Percentiles rank a stretch among this genome's conserved stretches.
Evolutionary conservation across 2,329 filamentous ascomycete genomes (phyloP).

Genomic region (Microascus cirrosus): DNA sequence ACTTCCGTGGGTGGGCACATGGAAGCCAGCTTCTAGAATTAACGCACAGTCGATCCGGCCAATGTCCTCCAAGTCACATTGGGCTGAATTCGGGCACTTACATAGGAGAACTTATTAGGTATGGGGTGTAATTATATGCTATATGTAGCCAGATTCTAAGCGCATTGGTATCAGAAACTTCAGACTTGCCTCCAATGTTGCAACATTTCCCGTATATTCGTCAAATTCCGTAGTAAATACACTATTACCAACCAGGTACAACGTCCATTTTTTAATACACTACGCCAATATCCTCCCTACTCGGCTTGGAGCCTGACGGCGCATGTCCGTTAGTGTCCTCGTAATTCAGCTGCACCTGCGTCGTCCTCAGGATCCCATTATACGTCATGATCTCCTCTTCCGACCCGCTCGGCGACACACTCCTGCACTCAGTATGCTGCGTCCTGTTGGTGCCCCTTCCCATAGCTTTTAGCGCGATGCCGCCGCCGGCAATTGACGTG

Average conservation of each 20-base stretch:
- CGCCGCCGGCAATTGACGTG: background rate
- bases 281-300: background rate
- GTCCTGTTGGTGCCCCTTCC: constrained; percentile 9
- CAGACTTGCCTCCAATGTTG: too few relatives aligned
- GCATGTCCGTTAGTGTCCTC: constrained; percentile 6
- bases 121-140: too few relatives aligned
- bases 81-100: too few relatives aligned
- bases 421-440: constrained; percentile 20
- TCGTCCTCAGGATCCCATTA: constrained; percentile 25
- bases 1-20: too few relatives aligned
- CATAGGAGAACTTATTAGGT: too few relatives aligned
- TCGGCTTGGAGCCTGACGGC: background rate
- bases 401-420: constrained; percentile 19
- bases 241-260: background rate
- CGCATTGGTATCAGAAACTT: too few relatives aligned
- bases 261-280: background rate
- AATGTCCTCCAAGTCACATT: too few relatives aligned
- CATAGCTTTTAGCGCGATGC: constrained; percentile 11
- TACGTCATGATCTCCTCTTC: constrained; percentile 29
- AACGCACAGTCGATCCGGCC: too few relatives aligned
- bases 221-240: background rate
- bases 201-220: background rate
- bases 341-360: constrained; percentile 15
- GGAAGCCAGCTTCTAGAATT: too few relatives aligned
- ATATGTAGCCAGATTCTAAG: too few relatives aligned